Base-by-base conservation (phyloP, 805 yeast genomes). In the Cyberlindnera saturnus region DNA sequence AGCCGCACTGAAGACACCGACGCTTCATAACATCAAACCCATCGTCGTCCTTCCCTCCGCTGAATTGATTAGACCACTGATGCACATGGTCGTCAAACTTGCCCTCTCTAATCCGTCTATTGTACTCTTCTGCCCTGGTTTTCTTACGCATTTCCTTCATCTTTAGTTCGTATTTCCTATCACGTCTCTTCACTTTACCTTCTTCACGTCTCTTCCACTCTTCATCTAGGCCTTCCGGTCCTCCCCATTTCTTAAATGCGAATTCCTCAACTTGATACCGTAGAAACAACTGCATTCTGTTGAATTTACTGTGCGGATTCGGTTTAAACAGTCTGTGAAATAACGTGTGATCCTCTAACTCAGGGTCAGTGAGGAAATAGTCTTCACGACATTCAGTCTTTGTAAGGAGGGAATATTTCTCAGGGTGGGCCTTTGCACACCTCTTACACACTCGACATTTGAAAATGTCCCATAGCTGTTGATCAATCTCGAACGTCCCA, bases 311-410 rank as follows among this genome's bases (percentile, higher is more conserved):
- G 62, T 93, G 96, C 0, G 99, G 99, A 58, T 93, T 93, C 3
- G 96, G 88, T 53, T 90, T 86, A 49, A 89, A 96, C 47, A 91
- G 67, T 48, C 93, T 77, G 10, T 83, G 83, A 46, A 93, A 69
- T 19, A 90, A 63, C 2, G 62, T 69, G 6, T 63, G 64, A 60
- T 93, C 99, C 41, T 77, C 73, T 35, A 93, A 70, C 60, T 93
- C 99, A 0, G 97, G 93, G 39, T 93, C 99, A 0, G 99, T 93
- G 26, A 93, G 62, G 34, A 93, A 74, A 61, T 93, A 93, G 65
- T 93, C 99, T 53, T 86, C 91, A 34, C 81, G 77, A 62, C 96
- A 89, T 64, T 93, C 99, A 0, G 99, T 93, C 64, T 93, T 93
- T 7, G 99, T 93, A 40, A 93, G 65, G 17, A 93, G 63, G 0